Percentiles rank a stretch among this genome's conserved stretches.
These are phyloP conservation scores for Leptographium galeiforme DNA, from an alignment of 2,329 filamentous ascomycete genomes.

Conservation along the genomic window DNA sequence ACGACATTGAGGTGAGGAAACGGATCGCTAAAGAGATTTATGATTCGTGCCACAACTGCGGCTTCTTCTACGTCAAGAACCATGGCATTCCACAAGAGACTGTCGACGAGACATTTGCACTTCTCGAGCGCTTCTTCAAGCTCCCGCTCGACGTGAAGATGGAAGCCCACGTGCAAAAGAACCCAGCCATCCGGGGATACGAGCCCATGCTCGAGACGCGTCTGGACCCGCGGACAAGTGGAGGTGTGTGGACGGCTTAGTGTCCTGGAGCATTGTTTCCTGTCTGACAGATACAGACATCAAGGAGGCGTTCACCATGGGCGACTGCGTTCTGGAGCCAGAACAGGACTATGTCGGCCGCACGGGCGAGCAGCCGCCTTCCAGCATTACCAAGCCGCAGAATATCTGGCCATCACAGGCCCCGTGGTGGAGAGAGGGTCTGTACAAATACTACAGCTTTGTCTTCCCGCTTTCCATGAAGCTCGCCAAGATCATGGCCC, in stretches of 20 bases:
- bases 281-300: not conserved
- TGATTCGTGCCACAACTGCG: conserved; percentile 12
- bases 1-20: no score
- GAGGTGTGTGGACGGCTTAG: no score
- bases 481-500: conserved; percentile 12
- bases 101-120: not conserved
- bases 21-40: no score
- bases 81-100: conserved; percentile 13
- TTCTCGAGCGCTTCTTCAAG: conserved; percentile 9
- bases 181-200: conserved; percentile 20
- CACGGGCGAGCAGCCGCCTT: conserved; percentile 5
- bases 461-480: conserved; percentile 8
- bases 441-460: conserved; percentile 21
- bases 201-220: conserved; percentile 21
- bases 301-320: conserved; percentile 18
- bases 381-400: conserved; percentile 16
- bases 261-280: no score
- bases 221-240: conserved; percentile 16
- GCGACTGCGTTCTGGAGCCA: conserved; percentile 22
- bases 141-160: conserved; percentile 9
- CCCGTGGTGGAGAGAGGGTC: conserved; percentile 19
- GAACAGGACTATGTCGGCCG: conserved; percentile 19
- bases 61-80: conserved; percentile 20
- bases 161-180: conserved; percentile 22
- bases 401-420: conserved; percentile 21